Evolutionary conservation across 176 grass and related monocot species (phyloP), one percentile per base, ranked within the genome.

Genomic region (Lolium rigidum): DNA sequence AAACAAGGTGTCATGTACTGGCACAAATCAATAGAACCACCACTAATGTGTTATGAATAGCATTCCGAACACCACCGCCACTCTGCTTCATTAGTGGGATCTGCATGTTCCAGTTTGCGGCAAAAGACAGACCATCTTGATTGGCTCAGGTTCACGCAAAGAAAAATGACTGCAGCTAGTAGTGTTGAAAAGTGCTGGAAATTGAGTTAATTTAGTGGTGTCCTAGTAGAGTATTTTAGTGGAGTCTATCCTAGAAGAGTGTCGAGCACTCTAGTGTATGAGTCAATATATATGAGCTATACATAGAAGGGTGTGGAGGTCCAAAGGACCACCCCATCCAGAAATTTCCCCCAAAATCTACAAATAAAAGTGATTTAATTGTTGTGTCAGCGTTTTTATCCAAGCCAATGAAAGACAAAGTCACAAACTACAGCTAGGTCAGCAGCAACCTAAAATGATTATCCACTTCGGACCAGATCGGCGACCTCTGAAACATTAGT

Each of bases 11-110:
- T 56, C n/a, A 54, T 35, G 12, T 28, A 73, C 56, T 80, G 48
- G 52, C 64, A 83, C 58, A 82, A 20, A 20, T 24, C 26, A 81
- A 54, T 62, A 82, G 79, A 22, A 87, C 58, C 28, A 81, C 46
- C 14, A 64, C 9, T 48, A 67, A 22, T 72, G n/a, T 31, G 22
- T 31, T n/a, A 61, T 61, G 69, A 61, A 18, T 56, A 74, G 39
- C 61, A 74, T 84, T 49, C 43, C 70, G 54, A 72, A 21, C 18
- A 74, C 55, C 21, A 2, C 60, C 2, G 31, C 39, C 39, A 2
- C 68, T 26, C 39, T 74, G 24, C 6, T 31, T 74, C 10, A 13
- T 83, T 83, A 37, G 10, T 48, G n/a, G 9, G 58, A 10, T 48
- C 38, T 73, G 20, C 31, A 9, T 47, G 43, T 46, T 60, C 37